phyloP scores from a whole-genome alignment of 2,329 filamentous ascomycete genomes.

The Monosporascus sp. region DNA sequence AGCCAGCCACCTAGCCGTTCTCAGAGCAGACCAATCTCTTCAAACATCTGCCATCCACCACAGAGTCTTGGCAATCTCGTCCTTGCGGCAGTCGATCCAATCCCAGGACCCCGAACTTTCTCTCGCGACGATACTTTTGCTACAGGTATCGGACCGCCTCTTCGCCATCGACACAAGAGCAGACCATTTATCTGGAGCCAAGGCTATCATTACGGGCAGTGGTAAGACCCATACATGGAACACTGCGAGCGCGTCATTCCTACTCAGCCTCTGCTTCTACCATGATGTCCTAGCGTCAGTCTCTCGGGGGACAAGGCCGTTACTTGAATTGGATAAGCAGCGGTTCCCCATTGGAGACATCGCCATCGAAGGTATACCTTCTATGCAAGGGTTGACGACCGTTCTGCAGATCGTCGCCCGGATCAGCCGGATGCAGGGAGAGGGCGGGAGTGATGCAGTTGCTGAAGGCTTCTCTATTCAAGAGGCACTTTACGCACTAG shows the following conservation, averaged over 20 bases:
- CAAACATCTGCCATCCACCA: slow-evolving; percentile 16
- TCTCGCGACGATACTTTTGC: slow-evolving; percentile 24
- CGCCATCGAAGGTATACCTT: slow-evolving; percentile 10
- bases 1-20: slow-evolving; percentile 23
- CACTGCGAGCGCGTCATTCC: slow-evolving; percentile 19
- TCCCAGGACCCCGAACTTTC: slow-evolving; percentile 19
- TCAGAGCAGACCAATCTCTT: slow-evolving; percentile 16
- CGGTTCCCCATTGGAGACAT: slow-evolving; percentile 7
- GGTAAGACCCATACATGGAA: slow-evolving; percentile 7
- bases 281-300: slow-evolving; percentile 26
- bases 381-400: slow-evolving; percentile 14
- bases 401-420: slow-evolving; percentile 16
- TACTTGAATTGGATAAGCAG: slow-evolving; percentile 16
- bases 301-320: slow-evolving; percentile 17
- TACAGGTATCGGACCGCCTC: slow-evolving; percentile 25
- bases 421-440: slow-evolving; percentile 20
- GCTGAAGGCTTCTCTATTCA: slow-evolving; percentile 9
- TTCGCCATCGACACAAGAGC: slow-evolving; percentile 23
- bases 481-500: slow-evolving; percentile 7
- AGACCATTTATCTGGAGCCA: slow-evolving; percentile 25
- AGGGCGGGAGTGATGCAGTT: slow-evolving; percentile 5
- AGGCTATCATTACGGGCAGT: slow-evolving; percentile 21
- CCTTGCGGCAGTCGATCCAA: slow-evolving; percentile 14
- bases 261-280: slow-evolving; percentile 25
- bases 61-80: slow-evolving; percentile 16